Base-by-base conservation (phyloP, 2,329 filamentous ascomycete species). In the Neoarthrinium moseri region DNA sequence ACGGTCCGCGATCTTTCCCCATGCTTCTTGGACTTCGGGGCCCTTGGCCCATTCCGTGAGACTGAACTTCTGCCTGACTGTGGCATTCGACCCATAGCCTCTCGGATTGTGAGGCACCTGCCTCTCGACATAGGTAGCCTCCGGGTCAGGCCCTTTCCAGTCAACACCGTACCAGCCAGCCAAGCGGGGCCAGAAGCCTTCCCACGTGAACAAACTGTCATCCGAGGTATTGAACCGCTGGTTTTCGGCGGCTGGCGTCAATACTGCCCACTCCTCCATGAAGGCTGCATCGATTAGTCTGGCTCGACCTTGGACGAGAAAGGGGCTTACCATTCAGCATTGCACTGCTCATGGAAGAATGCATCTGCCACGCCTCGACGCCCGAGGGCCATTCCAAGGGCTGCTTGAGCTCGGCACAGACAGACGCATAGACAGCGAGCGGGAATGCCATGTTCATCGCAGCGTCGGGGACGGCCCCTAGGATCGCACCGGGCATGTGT, bases 191-290 rank as follows among this genome's bases (percentile, higher is more conserved):
- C 71, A 79, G 46, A 77, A 68, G 20, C 67, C 64, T 1, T 71
- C 71, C 68, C 71, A 77, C 2, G 69, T 71, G 17, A 77, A 69
- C 0, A 63, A 59, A 12, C 61, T 66, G 5, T 66, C 69, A 41
- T 81, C 74, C 24, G 59, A 58, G 0, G 69, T 68, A 48, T 80
- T 80, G 59, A 79, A 78, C 13, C 65, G 69, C 53, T 79, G 57
- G 48, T 76, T 67, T 42, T 54, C 58, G 7, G 69, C 66, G 4
- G 57, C 57, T 0, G 66, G 63, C 2, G 63, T 68, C 17, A 80
- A 55, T 0, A 71, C 71, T 0, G 69, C 69, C 74, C 74, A 81
- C 55, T 77, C 74, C 13, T 62, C 64, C 21, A 79, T 64, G 47
- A 75, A 74, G 0, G 65, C 71, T 42, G 21, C 8, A 12, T 5